Base-by-base conservation (phyloP, 306 rosid genomes). In the Quercus parvula region DNA sequence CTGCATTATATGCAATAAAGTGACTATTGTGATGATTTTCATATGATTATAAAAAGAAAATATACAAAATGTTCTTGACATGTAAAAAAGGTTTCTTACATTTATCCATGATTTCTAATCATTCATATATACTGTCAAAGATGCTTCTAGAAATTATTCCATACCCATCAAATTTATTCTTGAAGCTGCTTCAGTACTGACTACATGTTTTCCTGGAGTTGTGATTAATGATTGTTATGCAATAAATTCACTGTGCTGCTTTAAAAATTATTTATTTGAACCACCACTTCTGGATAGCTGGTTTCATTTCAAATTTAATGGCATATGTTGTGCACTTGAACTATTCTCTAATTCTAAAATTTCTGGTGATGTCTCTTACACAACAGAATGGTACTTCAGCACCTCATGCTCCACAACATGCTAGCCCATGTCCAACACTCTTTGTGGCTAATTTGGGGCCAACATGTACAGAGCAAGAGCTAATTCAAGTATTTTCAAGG, bases 401-500 rank as follows among this genome's bases (percentile, higher is more conserved):
- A 31, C 90, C 87, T 17, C 84, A 85, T 75, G 58, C 79, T 30
- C 88, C 92, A 20, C 89, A 79, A 80, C 90, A 84, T 81, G 73
- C 73, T 55, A 61, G 82, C 78, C 92, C 96, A 20, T 95, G 99
- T 59, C 93, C 99, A 67, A 95, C 99, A 28, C 86, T 95, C 79
- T 93, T 95, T 57, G 93, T 95, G 81, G 98, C 99, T 75, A 95
- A 92, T 86, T 83, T 95, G 80, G 98, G 98, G 74, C 92, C 97
- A 22, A 76, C 92, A 83, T 93, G 98, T 83, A 90, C 92, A 7
- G 97, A 95, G 74, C 91, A 89, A 84, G 98, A 93, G 87, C 94
- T 93, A 46, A 73, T 79, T 12, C 94, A 91, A 86, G 87, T 88
- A 19, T 95, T 95, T 91, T 93, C 97, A 11, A 91, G 96, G 98